Base-by-base conservation (phyloP, 805 yeast genomes). In the Monosporozyma aerobia region DNA sequence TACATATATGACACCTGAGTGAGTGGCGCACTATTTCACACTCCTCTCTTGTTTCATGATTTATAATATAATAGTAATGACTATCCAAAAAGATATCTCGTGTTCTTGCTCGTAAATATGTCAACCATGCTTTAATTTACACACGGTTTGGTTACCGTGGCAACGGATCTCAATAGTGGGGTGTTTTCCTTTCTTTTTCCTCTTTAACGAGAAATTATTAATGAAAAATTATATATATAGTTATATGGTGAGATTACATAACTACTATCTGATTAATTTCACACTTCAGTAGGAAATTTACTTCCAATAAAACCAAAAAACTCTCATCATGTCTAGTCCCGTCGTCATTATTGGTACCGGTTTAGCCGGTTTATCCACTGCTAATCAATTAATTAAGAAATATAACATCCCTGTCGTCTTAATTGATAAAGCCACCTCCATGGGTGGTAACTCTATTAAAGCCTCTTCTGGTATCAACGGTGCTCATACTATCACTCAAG, bases 401-500 rank as follows among this genome's bases (percentile, higher is more conserved):
- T 56, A 64, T 25, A 73, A 75, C 13, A 55, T 69, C 23, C 72
- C 77, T 0, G 78, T 80, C 3, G 60, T 73, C 0, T 53, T 81
- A 6, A 51, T 81, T 2, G 85, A 81, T 51, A 81, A 81, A 57
- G 66, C 74, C 0, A 66, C 65, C 13, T 69, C 69, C 30, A 61
- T 78, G 35, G 85, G 85, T 32, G 84, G 85, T 6, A 81, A 81
- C 57, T 80, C 84, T 2, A 73, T 75, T 51, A 80, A 79, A 63
- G 85, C 85, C 0, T 78, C 83, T 3, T 77, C 82, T 25, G 85
- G 85, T 23, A 80, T 81, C 51, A 80, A 80, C 62, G 96, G 94
- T n/a, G 83, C 87, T 0, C 70, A 75, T 39, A 83, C 95, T 0
- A 62, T 76, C 16, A 79, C 85, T 4, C 96, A 86, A 63, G 69